phyloP scores from a whole-genome alignment of 176 grass and related monocot genomes.

The Neostapfia colusana region DNA sequence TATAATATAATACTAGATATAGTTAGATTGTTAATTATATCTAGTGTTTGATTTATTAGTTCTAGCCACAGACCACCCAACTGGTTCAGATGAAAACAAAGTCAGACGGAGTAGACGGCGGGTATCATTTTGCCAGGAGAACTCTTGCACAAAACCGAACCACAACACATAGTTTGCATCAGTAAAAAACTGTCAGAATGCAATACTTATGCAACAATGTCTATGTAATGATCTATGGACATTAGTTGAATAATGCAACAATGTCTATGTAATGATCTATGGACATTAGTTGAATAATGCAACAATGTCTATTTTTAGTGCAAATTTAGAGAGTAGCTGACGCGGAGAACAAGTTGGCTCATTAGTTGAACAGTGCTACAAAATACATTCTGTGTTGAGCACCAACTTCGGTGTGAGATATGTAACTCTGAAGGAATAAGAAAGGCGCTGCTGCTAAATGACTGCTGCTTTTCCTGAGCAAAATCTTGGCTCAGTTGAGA shows the following conservation, averaged over 20 bases:
- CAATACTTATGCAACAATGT: background rate
- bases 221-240: background rate
- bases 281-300: background rate
- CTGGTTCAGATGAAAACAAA: no score
- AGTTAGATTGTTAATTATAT: no score
- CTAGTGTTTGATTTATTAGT: no score
- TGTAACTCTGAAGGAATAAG: slow-evolving; percentile 17
- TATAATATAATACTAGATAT: no score
- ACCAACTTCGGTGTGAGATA: slow-evolving; percentile 41
- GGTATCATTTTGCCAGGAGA: background rate
- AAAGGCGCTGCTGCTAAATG: slow-evolving; percentile 5
- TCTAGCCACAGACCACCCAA: no score
- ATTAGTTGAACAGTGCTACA: slow-evolving; percentile 14
- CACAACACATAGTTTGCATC: background rate
- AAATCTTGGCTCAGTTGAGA: slow-evolving; percentile 50
- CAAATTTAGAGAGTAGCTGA: slow-evolving; percentile 23
- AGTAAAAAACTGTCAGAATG: background rate
- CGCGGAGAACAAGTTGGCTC: slow-evolving; percentile 22
- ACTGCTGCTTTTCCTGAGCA: slow-evolving; percentile 54
- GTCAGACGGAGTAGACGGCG: no score
- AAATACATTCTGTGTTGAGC: slow-evolving; percentile 30
- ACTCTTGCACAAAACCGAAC: background rate
- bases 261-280: background rate
- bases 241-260: background rate
- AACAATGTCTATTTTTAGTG: background rate